phyloP scores from a whole-genome alignment of 441 rosid genomes.

The Capsella rubella region DNA sequence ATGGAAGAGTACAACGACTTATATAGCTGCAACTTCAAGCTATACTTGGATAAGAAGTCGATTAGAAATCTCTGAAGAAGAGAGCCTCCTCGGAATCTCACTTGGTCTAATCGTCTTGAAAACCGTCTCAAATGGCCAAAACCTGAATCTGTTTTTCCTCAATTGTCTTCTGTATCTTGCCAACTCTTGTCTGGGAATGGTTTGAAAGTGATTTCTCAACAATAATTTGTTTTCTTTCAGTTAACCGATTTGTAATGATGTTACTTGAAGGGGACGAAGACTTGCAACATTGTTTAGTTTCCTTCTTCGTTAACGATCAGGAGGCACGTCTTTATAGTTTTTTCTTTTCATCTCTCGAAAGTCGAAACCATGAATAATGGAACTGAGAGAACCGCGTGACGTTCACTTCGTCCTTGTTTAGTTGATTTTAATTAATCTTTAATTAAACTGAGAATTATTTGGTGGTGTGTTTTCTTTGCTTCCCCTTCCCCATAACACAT shows the following conservation, averaged over 20 bases:
- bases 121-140: not conserved
- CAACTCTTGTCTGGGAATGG: not conserved
- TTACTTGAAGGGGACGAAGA: not conserved
- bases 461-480: slow-evolving; percentile 30
- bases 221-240: not conserved
- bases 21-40: not conserved
- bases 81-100: not conserved
- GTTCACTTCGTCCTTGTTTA: too few species aligned
- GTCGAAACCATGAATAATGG: too few species aligned
- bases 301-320: too few species aligned
- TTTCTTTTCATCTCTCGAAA: too few species aligned
- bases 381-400: too few species aligned
- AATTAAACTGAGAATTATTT: slow-evolving; percentile 5
- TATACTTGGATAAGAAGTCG: not conserved
- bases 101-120: not conserved
- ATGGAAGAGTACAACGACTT: not conserved
- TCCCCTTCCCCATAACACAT: slow-evolving; percentile 22
- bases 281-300: too few species aligned
- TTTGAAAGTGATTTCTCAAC: not conserved
- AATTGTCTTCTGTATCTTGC: not conserved
- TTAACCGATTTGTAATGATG: not conserved
- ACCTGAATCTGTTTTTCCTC: not conserved
- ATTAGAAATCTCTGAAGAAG: not conserved
- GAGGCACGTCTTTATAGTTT: too few species aligned
- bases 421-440: not conserved